Evolutionary conservation across 257 asterid species (phyloP).

Genomic region (Solanum corneliomulleri): DNA sequence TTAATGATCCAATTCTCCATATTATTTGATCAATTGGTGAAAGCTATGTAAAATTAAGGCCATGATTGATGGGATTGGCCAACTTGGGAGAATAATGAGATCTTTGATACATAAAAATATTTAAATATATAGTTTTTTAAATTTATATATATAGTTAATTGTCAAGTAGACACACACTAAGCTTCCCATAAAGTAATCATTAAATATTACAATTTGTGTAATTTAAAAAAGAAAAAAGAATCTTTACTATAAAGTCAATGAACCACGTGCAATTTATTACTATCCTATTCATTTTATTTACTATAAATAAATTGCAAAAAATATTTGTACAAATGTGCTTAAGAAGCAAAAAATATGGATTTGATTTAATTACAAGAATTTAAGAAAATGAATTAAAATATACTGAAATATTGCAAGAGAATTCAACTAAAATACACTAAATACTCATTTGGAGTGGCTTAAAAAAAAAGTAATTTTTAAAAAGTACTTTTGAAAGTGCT

Average conservation of each 20-base stretch:
- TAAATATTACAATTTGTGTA: background rate
- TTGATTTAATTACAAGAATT: background rate
- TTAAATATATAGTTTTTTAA: background rate
- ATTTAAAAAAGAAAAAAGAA: background rate
- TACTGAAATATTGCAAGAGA: background rate
- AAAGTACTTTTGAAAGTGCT: too few species aligned
- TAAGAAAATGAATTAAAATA: background rate
- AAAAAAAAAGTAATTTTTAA: too few species aligned
- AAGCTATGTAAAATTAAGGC: background rate
- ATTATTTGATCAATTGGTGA: too few species aligned
- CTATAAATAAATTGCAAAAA: background rate
- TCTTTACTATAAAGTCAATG: background rate
- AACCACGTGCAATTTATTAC: background rate
- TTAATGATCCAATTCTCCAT: too few species aligned
- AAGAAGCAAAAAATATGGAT: background rate
- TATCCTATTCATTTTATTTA: background rate
- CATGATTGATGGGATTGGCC: background rate
- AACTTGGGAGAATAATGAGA: background rate
- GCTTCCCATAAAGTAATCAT: background rate
- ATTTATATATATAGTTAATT: background rate
- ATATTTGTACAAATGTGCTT: background rate
- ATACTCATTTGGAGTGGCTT: too few species aligned
- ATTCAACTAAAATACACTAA: background rate
- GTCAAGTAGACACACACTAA: background rate
- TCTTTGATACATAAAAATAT: background rate